Evolutionary conservation across 2,329 filamentous ascomycete genomes (phyloP).

Genomic region (Nakataea oryzae): DNA sequence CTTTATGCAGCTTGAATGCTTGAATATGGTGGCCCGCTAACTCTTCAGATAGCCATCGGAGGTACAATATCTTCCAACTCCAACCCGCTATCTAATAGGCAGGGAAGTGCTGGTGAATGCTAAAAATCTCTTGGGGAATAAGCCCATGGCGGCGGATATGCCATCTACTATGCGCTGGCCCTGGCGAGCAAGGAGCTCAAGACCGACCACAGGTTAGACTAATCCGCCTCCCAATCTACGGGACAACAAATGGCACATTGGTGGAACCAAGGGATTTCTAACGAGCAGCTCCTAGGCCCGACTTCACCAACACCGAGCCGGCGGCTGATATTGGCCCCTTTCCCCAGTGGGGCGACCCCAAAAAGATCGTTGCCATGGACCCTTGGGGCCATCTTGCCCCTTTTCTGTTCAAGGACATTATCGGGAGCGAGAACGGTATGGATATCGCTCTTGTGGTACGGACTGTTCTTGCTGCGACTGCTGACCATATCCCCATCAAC

Average conservation of each 20-base stretch:
- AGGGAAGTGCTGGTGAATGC: too few species aligned
- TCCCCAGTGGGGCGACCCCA: slow-evolving; percentile 76
- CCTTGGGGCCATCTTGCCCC: slow-evolving; percentile 81
- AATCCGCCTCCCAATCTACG: neutral
- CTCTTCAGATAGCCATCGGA: slow-evolving; percentile 9
- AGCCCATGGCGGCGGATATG: slow-evolving; percentile 71
- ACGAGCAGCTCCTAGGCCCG: slow-evolving; percentile 29
- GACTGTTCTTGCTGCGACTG: neutral
- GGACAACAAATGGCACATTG: neutral
- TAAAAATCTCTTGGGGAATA: too few species aligned
- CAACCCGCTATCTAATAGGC: too few species aligned
- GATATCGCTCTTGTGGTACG: neutral
- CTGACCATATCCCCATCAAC: neutral
- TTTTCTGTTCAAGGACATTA: slow-evolving; percentile 71
- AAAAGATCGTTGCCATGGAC: slow-evolving; percentile 97
- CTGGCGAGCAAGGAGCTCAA: slow-evolving; percentile 85
- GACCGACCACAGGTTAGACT: slow-evolving; percentile 54
- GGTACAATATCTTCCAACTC: slow-evolving; percentile 5
- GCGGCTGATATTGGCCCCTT: slow-evolving; percentile 85
- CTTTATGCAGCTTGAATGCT: slow-evolving; percentile 9
- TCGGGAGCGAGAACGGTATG: slow-evolving; percentile 60
- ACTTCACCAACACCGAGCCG: slow-evolving; percentile 71
- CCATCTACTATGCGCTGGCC: slow-evolving; percentile 88
- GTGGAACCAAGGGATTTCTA: neutral
- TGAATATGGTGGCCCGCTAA: neutral